Base-by-base conservation (phyloP, 345 rosid species). In the Camelina laxa region DNA sequence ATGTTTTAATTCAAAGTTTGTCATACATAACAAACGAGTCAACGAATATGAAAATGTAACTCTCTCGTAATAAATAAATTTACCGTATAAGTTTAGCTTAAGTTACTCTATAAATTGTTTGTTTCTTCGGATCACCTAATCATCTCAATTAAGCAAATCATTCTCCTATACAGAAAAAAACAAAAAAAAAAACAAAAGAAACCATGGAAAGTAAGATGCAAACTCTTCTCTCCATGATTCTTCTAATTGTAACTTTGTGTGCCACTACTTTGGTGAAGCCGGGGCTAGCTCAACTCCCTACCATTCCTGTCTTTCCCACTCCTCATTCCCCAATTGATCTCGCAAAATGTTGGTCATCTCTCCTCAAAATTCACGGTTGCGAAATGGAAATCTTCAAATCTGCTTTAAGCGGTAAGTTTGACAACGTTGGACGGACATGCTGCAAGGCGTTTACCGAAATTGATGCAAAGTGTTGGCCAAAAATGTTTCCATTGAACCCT, bases 401-500 rank as follows among this genome's bases (percentile, higher is more conserved):
- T 20, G 39, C 4, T 54, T 20, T 41, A 39, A 54, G 51, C 1
- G 67, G 67, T 60, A 48, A 70, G 49, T 70, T 59, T 48, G 59
- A 50, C 48, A 58, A 58, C 9, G 6, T 59, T 59, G 45, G 44
- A 20, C n/a, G 7, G 24, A 8, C 15, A 13, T 65, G 69, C 12
- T 65, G 70, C 33, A 20, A 65, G 2, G 47, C 14, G 7, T 65
- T 65, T 50, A 19, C 3, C 4, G 45, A 65, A 31, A 12, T 65
- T 1, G 70, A 65, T 65, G 45, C 14, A 49, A 49, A 65, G 31
- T 49, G 58, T 33, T 65, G 70, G 58, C 45, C 31, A 65, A 6
- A 65, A 19, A 65, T 48, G 30, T 48, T 65, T 7, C 56, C 69
- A 0, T 17, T 65, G 44, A 48, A 65, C 47, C 57, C 57, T 3